Percentiles rank a stretch among this genome's conserved stretches.
Evolutionary conservation across 1,284 basidiomycete species (phyloP).

Genomic region (Microbotryum intermedium): DNA sequence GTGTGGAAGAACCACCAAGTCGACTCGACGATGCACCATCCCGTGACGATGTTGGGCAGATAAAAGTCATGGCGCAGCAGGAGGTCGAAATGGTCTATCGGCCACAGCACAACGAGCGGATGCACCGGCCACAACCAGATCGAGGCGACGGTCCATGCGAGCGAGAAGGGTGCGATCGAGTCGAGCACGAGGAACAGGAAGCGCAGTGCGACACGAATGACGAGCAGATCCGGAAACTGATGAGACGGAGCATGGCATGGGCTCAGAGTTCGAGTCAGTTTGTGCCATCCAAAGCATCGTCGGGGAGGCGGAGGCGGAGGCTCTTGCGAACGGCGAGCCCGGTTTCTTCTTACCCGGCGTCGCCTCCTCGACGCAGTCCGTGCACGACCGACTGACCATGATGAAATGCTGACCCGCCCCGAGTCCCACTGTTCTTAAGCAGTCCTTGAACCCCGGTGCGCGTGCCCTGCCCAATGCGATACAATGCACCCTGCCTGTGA

Average conservation of each 20-base stretch:
- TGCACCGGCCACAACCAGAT: slow-evolving; percentile 8
- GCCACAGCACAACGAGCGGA: slow-evolving; percentile 10
- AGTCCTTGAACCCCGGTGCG: too few species aligned
- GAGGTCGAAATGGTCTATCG: slow-evolving; percentile 1
- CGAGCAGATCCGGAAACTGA: slow-evolving; percentile 10
- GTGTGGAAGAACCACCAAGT: slow-evolving; percentile 1
- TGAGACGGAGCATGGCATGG: background rate
- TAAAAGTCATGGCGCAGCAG: slow-evolving; percentile 2
- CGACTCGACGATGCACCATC: slow-evolving; percentile 7
- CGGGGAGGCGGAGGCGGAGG: background rate
- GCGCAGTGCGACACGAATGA: slow-evolving; percentile 1
- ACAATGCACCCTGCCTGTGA: too few species aligned
- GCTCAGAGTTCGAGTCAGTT: too few species aligned
- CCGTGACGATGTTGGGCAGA: background rate
- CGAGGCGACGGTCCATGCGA: slow-evolving; percentile 1
- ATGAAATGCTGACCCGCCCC: too few species aligned
- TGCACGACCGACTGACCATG: too few species aligned
- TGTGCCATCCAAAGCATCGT: background rate
- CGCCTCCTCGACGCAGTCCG: too few species aligned
- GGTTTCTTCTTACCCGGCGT: too few species aligned
- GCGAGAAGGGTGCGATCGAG: background rate
- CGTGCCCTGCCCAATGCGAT: too few species aligned
- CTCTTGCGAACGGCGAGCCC: too few species aligned
- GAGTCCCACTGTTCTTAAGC: too few species aligned
- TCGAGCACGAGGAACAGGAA: slow-evolving; percentile 1